Evolutionary conservation across 2,329 filamentous ascomycete genomes (phyloP), one percentile per base, ranked within the genome.

Genomic region (Botrytis aclada): DNA sequence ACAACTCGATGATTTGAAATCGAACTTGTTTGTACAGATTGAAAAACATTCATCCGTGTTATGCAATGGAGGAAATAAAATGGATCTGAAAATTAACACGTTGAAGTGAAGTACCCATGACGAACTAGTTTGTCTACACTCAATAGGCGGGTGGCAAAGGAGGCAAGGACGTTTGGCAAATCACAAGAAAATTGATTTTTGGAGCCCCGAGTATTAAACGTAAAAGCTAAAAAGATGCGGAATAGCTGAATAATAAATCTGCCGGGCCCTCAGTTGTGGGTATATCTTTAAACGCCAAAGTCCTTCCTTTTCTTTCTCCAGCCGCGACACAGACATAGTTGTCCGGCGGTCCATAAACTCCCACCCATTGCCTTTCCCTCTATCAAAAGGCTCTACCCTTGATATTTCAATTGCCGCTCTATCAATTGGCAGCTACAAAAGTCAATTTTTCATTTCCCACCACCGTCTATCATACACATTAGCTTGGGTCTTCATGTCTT

Each of bases 361-460:
- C 25, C 39, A 41, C 14, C 8, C n/a, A n/a, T 10, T 22, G 16
- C 9, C 18, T 5, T 29, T 25, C 4, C 22, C 25, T n/a, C 34
- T 29, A 37, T 25, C 22, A 9, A 39, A 14, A 1, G 6, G 4
- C n/a, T 6, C 8, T 43, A 29, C 37, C 14, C 37, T n/a, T n/a
- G 9, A 20, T 2, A 3, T 8, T 5, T 41, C 25, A 10, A 43
- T 64, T 6, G 2, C n/a, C 4, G 22, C 1, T 32, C 9, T 34
- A 0, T 32, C 25, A 66, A 32, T 34, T 71, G 54, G 72, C 72
- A 60, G 73, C 74, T 8, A 74, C 75, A 56, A 78, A 78, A n/a
- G 72, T 65, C 16, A 78, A 54, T 25, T 75, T 75, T 62, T 79
- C 78, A 56, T 78, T 79, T 20, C 77, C 78, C 29, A 79, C 75